Conservation (phyloP, 441 rosid species). For the Jatropha multifida region DNA sequence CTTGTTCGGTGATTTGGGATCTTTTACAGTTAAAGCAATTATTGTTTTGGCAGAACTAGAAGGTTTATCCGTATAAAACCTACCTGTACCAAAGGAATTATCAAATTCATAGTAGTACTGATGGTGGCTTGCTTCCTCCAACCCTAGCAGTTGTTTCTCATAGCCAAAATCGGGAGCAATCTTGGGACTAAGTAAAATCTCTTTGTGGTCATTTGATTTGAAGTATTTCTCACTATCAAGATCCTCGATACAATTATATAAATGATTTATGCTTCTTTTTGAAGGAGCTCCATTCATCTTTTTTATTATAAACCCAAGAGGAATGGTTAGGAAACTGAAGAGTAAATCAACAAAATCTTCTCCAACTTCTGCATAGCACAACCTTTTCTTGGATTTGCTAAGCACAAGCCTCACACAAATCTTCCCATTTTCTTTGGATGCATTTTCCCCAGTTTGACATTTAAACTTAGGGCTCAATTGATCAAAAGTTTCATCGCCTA, state of each 20-base stretch:
- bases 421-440: slow-evolving; percentile 5
- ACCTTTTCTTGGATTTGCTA: slow-evolving; percentile 28
- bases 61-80: background rate
- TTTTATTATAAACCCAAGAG: slow-evolving; percentile 23
- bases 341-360: slow-evolving; percentile 29
- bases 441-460: background rate
- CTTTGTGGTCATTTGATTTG: slow-evolving; percentile 12
- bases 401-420: slow-evolving; percentile 20
- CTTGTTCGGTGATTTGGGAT: slow-evolving; percentile 12
- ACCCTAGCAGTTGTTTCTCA: slow-evolving; percentile 9
- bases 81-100: no score
- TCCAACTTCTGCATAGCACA: slow-evolving; percentile 26
- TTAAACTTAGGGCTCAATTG: background rate
- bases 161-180: slow-evolving; percentile 30
- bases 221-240: slow-evolving; percentile 21
- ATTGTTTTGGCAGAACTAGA: fast-evolving
- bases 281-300: background rate
- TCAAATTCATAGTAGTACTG: background rate
- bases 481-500: background rate
- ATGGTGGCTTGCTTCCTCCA: slow-evolving; percentile 17
- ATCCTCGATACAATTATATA: slow-evolving; percentile 18
- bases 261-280: slow-evolving; percentile 7
- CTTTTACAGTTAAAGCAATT: background rate
- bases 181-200: slow-evolving; percentile 26
- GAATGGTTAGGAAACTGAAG: slow-evolving; percentile 32